Evolutionary conservation across 2,329 filamentous ascomycete genomes (phyloP), one percentile per base, ranked within the genome.

Genomic region (Akanthomyces dipterigenus): DNA sequence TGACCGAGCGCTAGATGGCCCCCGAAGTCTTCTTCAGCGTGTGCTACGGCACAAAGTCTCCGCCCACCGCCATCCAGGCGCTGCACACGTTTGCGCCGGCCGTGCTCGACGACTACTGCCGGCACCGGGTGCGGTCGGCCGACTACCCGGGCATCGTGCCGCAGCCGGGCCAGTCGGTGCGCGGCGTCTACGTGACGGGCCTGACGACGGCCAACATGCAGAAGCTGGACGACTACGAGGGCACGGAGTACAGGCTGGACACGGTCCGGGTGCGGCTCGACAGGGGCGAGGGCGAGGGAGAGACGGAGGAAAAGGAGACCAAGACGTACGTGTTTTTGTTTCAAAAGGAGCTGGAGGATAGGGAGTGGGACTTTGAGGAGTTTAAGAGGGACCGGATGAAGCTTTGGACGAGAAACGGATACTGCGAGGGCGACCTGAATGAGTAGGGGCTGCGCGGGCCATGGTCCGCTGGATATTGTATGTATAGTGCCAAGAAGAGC

Each of bases 361-460:
- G 77, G 24, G 92, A 96, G 72, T 98, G 93, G 93, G 90, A 96
- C 72, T 95, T 92, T 76, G 86, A 88, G 53, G 85, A 89, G 64
- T 98, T 97, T 71, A 85, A 88, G 64, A 79, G 80, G 67, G 87
- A 95, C 64, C 96, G 92, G 77, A 76, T 86, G 76, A 71, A 71
- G 60, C 62, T 69, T 3, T 86, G 82, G 83, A 80, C 81, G 5
- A 73, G 81, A 8, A 60, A 60, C n/a, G 77, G 76, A 34, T 79
- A 79, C 55, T 78, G 78, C 40, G 58, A 60, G 40, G 65, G 71
- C 72, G 48, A 53, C 22, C 5, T 36, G 18, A 26, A 51, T 7
- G 36, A 24, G 12, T 51, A 40, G 34, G 31, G 11, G 26, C 43
- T 34, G 18, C 16, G 18, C 12, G 24, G 14, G 14, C 5, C 31